Evolutionary conservation across 1,139 yeast species (phyloP), one percentile per base, ranked within the genome.

Genomic region (Candida dubliniensis): DNA sequence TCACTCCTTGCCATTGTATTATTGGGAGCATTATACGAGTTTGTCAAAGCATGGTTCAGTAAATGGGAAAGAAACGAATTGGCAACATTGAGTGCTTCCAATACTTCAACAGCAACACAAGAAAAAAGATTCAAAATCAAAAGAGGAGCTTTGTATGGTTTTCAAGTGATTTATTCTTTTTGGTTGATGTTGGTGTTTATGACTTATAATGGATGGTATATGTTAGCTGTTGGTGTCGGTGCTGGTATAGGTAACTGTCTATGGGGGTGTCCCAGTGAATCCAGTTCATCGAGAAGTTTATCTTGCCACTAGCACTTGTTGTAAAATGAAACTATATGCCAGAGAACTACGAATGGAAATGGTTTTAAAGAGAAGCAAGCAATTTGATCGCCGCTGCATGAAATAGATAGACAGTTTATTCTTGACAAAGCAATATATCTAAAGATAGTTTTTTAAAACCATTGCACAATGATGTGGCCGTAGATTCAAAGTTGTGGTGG

Each of bases 191-290:
- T 85, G 55, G 79, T 87, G 1, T 87, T 86, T 56, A 87, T 87
- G 95, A 85, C 91, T 3, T 87, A 84, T 60, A 86, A 87, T 59
- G 89, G 93, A 4, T 87, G 90, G 89, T 75, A 82, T 41, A 86
- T 87, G 93, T 44, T 81, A 12, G 82, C 91, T 2, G 86, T 85
- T 25, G 82, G 79, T 0, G 51, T 75, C 3, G 95, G 95, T 1
- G 93, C 93, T 1, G 74, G 71, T 13, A 34, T 81, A 24, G 95
- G 95, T 1, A 75, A 82, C 55, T 80, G 74, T 55, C 36, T 79
- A 11, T 87, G 90, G 86, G 82, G 77, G 48, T 9, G 38, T 10
- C 38, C 52, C 1, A 39, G 39, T 11, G 50, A 46, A 41, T 30
- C 46, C 4, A 47, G 56, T 4, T 60, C 64, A 4, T 44, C 55